Base-by-base conservation (phyloP, 495 filamentous ascomycete species). In the Hypoxylon subgilvum region DNA sequence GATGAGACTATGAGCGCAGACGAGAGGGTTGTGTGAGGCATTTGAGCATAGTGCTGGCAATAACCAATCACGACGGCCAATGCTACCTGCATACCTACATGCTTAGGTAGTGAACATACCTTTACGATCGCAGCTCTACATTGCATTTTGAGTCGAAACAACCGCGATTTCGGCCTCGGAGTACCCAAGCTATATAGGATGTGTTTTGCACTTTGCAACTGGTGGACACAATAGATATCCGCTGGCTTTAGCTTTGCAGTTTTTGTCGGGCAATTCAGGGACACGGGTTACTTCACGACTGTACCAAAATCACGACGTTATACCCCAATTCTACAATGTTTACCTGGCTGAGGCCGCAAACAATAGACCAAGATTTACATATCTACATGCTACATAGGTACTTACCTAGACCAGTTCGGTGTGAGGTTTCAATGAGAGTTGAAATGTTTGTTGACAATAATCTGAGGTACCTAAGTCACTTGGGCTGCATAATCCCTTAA, bases 1-100 rank as follows among this genome's bases (percentile, higher is more conserved):
- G 71, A 74, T 25, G 74, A 75, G 44, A 74, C 39, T 10, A 74
- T 76, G 52, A 48, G 52, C 14, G 66, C 30, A 16, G 75, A 78
- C 30, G 72, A 74, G 55, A 54, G 42, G 44, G 21, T 72, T 13
- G 46, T 50, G 12, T 57, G 42, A 69, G 44, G 35, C 2, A n/a
- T 6, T n/a, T 4, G 14, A 38, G 14, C 14, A 12, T 2, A 4
- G 32, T 38, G 30, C 7, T 51, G 18, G 8, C 9, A 19, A 7
- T 36, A 16, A 12, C n/a, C 19, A 40, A 28, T 31, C 19, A 28
- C 13, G 23, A 36, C 38, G 35, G 22, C 9, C 17, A 18, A 27
- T 44, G n/a, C n/a, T n/a, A n/a, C n/a, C n/a, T n/a, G n/a, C n/a
- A n/a, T n/a, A n/a, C n/a, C n/a, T 53, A 19, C 21, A 43, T 22